Conservation (phyloP, 1,139 yeast genomes). For the Taiozyma sp. region DNA sequence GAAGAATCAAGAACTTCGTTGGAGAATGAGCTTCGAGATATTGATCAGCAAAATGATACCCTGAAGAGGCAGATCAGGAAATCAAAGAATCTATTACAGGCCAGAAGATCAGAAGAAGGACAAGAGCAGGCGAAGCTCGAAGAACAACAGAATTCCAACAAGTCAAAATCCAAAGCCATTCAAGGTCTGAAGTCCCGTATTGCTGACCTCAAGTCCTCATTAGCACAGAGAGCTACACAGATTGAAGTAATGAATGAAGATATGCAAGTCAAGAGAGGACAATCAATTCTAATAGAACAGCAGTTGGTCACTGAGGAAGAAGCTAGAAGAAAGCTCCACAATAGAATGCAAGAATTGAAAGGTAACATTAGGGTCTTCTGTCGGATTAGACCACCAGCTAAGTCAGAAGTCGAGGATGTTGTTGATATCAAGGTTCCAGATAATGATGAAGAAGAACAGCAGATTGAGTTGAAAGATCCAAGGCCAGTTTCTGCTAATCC, state of each 20-base stretch:
- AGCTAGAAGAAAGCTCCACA: conserved; percentile 62
- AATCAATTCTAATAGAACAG: conserved; percentile 27
- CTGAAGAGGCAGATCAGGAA: conserved; percentile 1
- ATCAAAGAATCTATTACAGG: not conserved
- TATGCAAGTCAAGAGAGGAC: conserved; percentile 23
- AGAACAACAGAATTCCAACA: not conserved
- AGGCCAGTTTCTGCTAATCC: conserved; percentile 2
- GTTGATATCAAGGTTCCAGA: conserved; percentile 43
- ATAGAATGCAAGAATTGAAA: conserved; percentile 74
- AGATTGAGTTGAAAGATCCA: conserved; percentile 32
- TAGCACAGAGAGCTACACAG: conserved; percentile 10
- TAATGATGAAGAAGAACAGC: conserved; percentile 50
- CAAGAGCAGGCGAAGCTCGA: not conserved
- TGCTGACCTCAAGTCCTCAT: not conserved
- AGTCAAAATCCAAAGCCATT: not conserved
- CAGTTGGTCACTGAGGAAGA: conserved; percentile 42
- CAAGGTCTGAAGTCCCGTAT: not conserved
- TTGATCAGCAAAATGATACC: conserved; percentile 1
- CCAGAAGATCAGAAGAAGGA: not conserved
- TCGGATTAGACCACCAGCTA: conserved; percentile 61
- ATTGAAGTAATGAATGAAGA: conserved; percentile 24
- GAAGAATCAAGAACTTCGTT: conserved; percentile 9
- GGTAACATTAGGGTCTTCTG: conserved; percentile 94
- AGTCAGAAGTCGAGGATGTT: conserved; percentile 24
- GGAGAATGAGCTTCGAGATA: conserved; percentile 8